Evolutionary conservation across 768 basidiomycete species (phyloP).

Genomic region (Tulasnella sp.): DNA sequence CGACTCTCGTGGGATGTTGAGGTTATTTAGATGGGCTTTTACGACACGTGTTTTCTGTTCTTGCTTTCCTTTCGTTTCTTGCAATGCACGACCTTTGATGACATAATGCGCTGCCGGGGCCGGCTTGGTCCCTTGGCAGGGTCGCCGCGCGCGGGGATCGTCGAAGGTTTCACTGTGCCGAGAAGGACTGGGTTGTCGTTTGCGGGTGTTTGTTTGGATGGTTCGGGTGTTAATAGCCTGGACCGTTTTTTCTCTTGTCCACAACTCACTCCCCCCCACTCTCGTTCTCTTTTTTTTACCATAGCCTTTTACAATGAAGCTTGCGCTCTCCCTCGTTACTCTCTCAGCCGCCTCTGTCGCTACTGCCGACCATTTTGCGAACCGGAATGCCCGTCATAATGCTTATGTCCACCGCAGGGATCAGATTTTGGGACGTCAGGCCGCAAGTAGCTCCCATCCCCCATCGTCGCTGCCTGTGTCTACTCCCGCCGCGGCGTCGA

Average conservation of each 20-base stretch:
- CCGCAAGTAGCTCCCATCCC: conserved; percentile 13
- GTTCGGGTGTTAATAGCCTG: background rate
- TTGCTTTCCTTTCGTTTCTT: background rate
- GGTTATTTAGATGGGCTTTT: background rate
- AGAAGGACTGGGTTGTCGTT: background rate
- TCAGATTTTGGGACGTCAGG: conserved; percentile 32
- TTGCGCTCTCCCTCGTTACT: conserved; percentile 31
- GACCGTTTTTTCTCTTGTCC: background rate
- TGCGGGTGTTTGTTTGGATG: background rate
- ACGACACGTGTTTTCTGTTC: too few relatives aligned
- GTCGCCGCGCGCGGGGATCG: background rate
- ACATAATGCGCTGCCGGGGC: background rate
- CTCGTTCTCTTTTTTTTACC: background rate
- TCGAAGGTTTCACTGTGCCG: background rate
- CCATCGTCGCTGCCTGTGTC: conserved; percentile 21
- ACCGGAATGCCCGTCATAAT: conserved; percentile 28
- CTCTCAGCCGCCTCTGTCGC: conserved; percentile 33
- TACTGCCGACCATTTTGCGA: conserved; percentile 30
- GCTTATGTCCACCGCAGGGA: conserved; percentile 13
- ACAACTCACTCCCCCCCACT: background rate
- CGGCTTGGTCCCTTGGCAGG: background rate
- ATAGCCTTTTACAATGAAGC: conserved; percentile 33
- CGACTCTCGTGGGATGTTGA: background rate
- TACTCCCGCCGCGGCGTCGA: conserved; percentile 16
- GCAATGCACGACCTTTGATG: background rate